Percentiles rank a stretch among this genome's conserved stretches.
Conservation (phyloP, 179 eudicot genomes). For the Nepenthes alata region DNA sequence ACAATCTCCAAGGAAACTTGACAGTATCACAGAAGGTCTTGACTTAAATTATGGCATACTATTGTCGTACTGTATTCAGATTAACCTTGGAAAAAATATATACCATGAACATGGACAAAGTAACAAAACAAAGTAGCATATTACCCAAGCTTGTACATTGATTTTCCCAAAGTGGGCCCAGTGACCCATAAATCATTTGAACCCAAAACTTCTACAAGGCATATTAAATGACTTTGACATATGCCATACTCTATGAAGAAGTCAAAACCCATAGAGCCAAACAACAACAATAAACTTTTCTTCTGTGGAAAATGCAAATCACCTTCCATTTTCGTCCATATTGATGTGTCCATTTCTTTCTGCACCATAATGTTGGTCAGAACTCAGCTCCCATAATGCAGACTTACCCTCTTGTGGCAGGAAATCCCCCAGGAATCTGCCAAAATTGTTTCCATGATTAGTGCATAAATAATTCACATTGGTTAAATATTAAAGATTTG, state of each 20-base stretch:
- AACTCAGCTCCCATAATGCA: slow-evolving; percentile 56
- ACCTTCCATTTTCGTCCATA: slow-evolving; percentile 48
- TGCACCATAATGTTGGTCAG: slow-evolving; percentile 32
- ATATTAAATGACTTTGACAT: neutral
- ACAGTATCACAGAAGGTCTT: too few relatives aligned
- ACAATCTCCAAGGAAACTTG: too few relatives aligned
- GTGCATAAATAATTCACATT: neutral
- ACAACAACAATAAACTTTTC: too few relatives aligned
- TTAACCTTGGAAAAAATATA: too few relatives aligned
- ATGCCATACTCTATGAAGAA: neutral
- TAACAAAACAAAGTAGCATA: too few relatives aligned
- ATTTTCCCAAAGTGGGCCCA: neutral
- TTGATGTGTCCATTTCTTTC: slow-evolving; percentile 33
- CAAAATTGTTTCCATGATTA: slow-evolving; percentile 3
- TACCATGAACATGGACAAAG: too few relatives aligned
- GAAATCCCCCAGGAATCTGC: slow-evolving; percentile 81
- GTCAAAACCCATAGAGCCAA: too few relatives aligned
- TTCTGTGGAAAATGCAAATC: neutral
- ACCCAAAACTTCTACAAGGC: too few relatives aligned
- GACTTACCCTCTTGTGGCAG: slow-evolving; percentile 58
- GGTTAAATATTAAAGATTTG: too few relatives aligned
- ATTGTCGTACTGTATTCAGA: too few relatives aligned
- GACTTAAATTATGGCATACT: too few relatives aligned
- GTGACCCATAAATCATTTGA: neutral
- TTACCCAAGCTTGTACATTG: neutral